Base-by-base conservation (phyloP, 176 grass and related monocot genomes). In the Lolium perenne region DNA sequence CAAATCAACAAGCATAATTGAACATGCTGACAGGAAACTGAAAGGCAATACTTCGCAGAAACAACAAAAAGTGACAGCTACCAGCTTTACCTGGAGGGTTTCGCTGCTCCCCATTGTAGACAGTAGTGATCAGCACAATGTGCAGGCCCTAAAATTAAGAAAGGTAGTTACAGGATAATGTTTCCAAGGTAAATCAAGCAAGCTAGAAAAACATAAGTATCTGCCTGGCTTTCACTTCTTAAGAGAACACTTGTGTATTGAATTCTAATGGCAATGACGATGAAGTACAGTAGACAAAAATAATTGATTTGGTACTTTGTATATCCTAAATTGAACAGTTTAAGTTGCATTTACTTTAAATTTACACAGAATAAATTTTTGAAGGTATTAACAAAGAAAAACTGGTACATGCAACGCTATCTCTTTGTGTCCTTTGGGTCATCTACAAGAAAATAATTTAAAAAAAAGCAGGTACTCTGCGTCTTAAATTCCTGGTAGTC, bases 41-140 rank as follows among this genome's bases (percentile, higher is more conserved):
- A 17, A 81, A 74, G 38, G 1, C 13, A 46, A 18, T 50, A 67
- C 38, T 15, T 81, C 2, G 41, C 61, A 90, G 49, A 81, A 90
- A 50, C 4, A 77, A 40, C 40, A 69, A 70, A 21, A 20, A 77
- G 26, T 61, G 16, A 49, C 55, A 65, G 17, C 25, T 54, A 29
- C 32, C 5, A 20, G 21, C 11, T 77, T 77, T 77, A 90, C 88
- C 88, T 81, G 88, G 74, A 90, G 60, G 74, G 78, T 83, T 81
- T 76, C 82, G 38, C 48, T 38, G 82, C 70, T 71, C 51, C 86
- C 83, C 88, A 90, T 90, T 2, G 60, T 10, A 40, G 17, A 59
- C 66, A 69, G 32, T 38, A 58, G 18, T 8, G 29, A 40, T 40
- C 15, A 15, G 43, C 13, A 23, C 70, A 76, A 76, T 8, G 25